Conservation (phyloP, 371 early-diverging fungal genomes). For the Mortierella sp. region DNA sequence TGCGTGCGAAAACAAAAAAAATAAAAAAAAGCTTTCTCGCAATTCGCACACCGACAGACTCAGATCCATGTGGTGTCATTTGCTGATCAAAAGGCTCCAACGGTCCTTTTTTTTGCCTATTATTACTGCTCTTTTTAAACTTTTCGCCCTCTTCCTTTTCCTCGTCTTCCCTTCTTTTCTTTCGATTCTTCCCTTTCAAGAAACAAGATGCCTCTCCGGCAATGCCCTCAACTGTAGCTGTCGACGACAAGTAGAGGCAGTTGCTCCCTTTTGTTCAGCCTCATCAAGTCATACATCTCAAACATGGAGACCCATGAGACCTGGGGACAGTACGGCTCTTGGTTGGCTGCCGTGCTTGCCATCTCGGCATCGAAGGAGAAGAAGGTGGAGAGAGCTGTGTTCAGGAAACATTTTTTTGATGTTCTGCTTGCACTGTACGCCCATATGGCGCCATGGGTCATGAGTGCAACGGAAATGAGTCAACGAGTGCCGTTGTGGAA, state of each 20-base stretch:
- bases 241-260: too few relatives aligned
- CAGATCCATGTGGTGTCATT: constrained; percentile 13
- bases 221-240: too few relatives aligned
- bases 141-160: too few relatives aligned
- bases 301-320: not conserved
- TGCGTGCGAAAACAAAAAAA: not conserved
- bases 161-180: too few relatives aligned
- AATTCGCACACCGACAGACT: not conserved
- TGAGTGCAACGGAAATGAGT: not conserved
- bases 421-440: not conserved
- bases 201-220: too few relatives aligned
- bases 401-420: not conserved
- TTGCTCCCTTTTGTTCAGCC: not conserved
- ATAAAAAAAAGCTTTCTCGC: not conserved
- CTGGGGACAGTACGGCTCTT: not conserved
- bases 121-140: too few relatives aligned
- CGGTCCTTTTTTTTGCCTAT: not conserved
- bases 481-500: not conserved
- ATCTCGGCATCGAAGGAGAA: too few relatives aligned
- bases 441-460: not conserved
- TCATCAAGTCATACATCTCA: not conserved
- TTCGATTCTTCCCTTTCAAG: too few relatives aligned
- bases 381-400: not conserved
- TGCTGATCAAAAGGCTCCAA: not conserved
- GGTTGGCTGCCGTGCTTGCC: not conserved